These are phyloP conservation scores for Tylopilus orsonianus DNA, from an alignment of 1,284 basidiomycete species.

Conservation along the genomic window DNA sequence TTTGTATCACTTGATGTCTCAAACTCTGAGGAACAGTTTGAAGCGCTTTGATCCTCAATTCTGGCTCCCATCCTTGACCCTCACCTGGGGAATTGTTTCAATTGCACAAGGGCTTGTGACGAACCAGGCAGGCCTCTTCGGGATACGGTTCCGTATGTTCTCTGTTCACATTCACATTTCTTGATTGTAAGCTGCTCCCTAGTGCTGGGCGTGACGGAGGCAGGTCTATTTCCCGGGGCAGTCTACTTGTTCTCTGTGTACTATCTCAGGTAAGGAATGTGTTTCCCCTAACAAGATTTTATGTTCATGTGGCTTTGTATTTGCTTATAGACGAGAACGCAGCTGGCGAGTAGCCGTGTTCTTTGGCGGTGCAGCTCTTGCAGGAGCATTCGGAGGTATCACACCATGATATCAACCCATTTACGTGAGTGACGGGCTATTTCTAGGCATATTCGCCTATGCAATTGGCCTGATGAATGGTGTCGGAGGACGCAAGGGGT, in stretches of 20 bases:
- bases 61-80: slow-evolving; percentile 60
- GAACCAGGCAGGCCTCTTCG: slow-evolving; percentile 55
- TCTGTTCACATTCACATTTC: background rate
- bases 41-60: slow-evolving; percentile 58
- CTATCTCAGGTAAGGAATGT: slow-evolving; percentile 44
- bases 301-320: background rate
- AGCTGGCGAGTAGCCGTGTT: slow-evolving; percentile 62
- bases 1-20: background rate
- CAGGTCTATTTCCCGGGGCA: slow-evolving; percentile 61
- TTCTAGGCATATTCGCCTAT: slow-evolving; percentile 52
- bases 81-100: slow-evolving; percentile 61
- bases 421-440: background rate
- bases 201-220: slow-evolving; percentile 57
- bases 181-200: background rate
- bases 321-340: slow-evolving; percentile 44
- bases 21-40: slow-evolving; percentile 38
- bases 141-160: slow-evolving; percentile 50
- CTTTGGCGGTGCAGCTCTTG: slow-evolving; percentile 57
- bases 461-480: slow-evolving; percentile 59
- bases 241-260: slow-evolving; percentile 64
- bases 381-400: slow-evolving; percentile 57
- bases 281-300: background rate
- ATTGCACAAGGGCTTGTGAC: slow-evolving; percentile 58
- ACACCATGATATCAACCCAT: background rate
- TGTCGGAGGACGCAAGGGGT: slow-evolving; percentile 52